Conservation (phyloP, 805 yeast species). For the Jamesozyma hellenica region DNA sequence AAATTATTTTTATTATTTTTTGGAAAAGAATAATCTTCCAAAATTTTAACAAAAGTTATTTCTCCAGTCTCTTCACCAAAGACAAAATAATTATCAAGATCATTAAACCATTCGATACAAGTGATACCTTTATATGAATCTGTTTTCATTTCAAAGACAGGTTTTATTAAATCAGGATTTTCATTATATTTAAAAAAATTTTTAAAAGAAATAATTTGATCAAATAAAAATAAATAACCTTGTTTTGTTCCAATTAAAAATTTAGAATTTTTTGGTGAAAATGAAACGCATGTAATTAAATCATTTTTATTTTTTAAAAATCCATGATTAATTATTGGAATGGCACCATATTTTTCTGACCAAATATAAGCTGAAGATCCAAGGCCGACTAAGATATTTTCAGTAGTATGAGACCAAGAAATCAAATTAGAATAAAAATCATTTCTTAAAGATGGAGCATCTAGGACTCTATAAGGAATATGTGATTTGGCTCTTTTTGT, state of each 20-base stretch:
- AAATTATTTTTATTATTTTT: not conserved
- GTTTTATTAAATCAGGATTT: slow-evolving; percentile 5
- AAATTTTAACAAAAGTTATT: slow-evolving; percentile 36
- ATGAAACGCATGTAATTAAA: slow-evolving; percentile 47
- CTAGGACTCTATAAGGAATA: slow-evolving; percentile 43
- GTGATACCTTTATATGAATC: slow-evolving; percentile 37
- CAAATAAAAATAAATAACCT: slow-evolving; percentile 43
- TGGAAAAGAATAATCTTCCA: not conserved
- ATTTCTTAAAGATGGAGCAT: slow-evolving; percentile 62
- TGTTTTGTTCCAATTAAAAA: slow-evolving; percentile 48
- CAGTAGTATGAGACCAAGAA: slow-evolving; percentile 52
- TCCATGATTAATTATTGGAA: slow-evolving; percentile 33
- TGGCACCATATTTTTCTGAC: slow-evolving; percentile 42
- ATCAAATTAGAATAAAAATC: slow-evolving; percentile 72
- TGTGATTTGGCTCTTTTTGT: slow-evolving; percentile 29
- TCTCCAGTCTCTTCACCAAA: slow-evolving; percentile 62
- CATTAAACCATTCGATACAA: slow-evolving; percentile 49
- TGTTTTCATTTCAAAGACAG: slow-evolving; percentile 15
- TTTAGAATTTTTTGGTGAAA: slow-evolving; percentile 36
- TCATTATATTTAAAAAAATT: slow-evolving; percentile 3
- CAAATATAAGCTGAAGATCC: slow-evolving; percentile 51
- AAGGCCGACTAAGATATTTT: slow-evolving; percentile 56
- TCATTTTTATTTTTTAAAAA: slow-evolving; percentile 29
- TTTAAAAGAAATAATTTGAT: slow-evolving; percentile 25
- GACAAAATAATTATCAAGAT: slow-evolving; percentile 30